These are phyloP conservation scores for Paraphoma chrysanthemicola DNA, from an alignment of 2,329 filamentous ascomycete genomes.

Conservation along the genomic window DNA sequence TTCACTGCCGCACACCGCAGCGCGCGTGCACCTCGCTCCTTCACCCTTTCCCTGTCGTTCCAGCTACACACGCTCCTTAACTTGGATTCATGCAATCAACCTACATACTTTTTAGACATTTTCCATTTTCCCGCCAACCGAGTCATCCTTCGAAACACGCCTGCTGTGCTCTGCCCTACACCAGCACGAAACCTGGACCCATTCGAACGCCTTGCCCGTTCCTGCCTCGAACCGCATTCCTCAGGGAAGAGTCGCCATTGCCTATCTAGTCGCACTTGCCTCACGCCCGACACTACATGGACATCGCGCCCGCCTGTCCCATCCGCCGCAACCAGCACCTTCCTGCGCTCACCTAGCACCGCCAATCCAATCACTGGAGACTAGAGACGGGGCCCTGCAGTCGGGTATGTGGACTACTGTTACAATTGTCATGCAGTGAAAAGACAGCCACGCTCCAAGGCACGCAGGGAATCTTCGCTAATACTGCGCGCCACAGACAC, in stretches of 20 bases:
- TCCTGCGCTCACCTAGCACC: constrained; percentile 7
- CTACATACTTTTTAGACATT: constrained; percentile 18
- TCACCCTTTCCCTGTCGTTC: constrained; percentile 17
- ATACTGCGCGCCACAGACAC: constrained; percentile 21
- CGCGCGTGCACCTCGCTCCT: constrained; percentile 30
- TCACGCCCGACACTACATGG: constrained; percentile 33
- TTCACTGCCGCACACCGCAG: constrained; percentile 24
- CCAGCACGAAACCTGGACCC: constrained; percentile 1
- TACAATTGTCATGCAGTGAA: background rate
- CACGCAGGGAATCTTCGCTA: constrained; percentile 19
- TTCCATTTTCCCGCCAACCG: constrained; percentile 23
- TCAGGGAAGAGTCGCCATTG: background rate
- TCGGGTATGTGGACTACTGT: constrained; percentile 7
- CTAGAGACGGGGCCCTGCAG: background rate
- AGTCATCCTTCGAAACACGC: constrained; percentile 6
- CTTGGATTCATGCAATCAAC: constrained; percentile 13
- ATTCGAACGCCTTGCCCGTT: background rate
- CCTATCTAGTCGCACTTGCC: constrained; percentile 7
- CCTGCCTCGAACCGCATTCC: constrained; percentile 10
- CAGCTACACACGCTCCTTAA: constrained; percentile 33
- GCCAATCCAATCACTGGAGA: constrained; percentile 4
- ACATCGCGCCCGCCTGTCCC: constrained; percentile 26
- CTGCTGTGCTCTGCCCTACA: background rate
- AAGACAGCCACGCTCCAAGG: constrained; percentile 9
- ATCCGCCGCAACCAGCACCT: too few relatives aligned